Conservation (phyloP, 495 filamentous ascomycete species). For the Xylaria scruposa region DNA sequence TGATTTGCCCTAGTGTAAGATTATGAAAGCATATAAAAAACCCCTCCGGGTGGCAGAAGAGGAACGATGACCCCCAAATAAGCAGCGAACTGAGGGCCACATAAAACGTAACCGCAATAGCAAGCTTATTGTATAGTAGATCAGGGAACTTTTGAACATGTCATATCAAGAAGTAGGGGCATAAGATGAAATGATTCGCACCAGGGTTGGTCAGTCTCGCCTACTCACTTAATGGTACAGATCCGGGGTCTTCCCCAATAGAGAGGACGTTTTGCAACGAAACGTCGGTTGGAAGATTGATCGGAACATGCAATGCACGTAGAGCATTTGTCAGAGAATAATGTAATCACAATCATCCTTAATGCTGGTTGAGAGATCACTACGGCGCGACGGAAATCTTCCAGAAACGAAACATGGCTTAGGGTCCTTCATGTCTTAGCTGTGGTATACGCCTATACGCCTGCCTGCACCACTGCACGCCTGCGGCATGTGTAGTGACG, state of each 20-base stretch:
- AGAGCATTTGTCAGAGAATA: constrained; percentile 18
- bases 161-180: constrained; percentile 15
- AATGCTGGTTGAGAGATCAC: constrained; percentile 4
- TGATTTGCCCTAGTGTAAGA: not conserved
- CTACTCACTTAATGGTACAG: constrained; percentile 3
- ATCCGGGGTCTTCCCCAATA: constrained; percentile 8
- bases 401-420: constrained; percentile 18
- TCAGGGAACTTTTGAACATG: constrained; percentile 16
- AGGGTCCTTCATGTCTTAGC: not conserved
- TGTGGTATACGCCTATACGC: not conserved
- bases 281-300: not conserved
- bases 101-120: not conserved
- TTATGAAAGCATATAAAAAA: not conserved
- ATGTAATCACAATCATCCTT: not conserved
- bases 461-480: too few relatives aligned
- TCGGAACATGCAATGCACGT: constrained; percentile 9
- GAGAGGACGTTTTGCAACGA: not conserved
- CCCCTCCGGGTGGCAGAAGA: not conserved
- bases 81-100: constrained; percentile 14
- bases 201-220: constrained; percentile 5
- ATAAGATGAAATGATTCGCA: constrained; percentile 22
- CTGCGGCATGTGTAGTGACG: not conserved
- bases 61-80: constrained; percentile 16
- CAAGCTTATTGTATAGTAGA: constrained; percentile 14
- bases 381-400: constrained; percentile 12